Base-by-base conservation (phyloP, 1,284 basidiomycete species). In the Cutaneotrichosporon sp. region DNA sequence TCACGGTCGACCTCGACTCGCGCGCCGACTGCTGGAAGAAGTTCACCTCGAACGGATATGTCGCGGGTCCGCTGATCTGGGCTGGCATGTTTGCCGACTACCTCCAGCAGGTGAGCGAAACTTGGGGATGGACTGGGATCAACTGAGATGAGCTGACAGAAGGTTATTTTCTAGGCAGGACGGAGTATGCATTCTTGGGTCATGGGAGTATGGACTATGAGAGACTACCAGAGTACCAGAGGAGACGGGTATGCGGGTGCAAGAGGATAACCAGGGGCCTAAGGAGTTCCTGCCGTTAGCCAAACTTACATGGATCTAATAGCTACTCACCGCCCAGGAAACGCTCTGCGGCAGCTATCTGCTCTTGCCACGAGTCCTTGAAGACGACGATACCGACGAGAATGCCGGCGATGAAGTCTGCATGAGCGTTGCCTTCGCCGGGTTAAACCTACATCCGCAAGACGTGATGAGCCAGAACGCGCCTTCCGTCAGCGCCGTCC, bases 11-110 rank as follows among this genome's bases (percentile, higher is more conserved):
- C 63, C 89, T 93, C 57, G 80, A 96, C 60, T 77, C 74, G 55
- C 80, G 90, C 8, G 66, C 77, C n/a, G 92, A 91, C 70, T 97
- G 93, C 72, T 97, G 92, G 91, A 80, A 79, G 61, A 90, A 88
- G 27, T 99, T 99, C 63, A 81, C 83, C 20, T 85, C 85, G 9
- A 97, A 93, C 72, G 87, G 90, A 0, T 89, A 86, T 80, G 79
- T 90, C 27, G 43, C 52, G 2, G 94, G 94, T 0, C 86, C 88
- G 59, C 86, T 89, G 81, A 78, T 97, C 9, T 96, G 88, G 85
- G 80, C 83, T 65, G 94, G 94, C 3, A 79, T 90, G 16, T 68
- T 84, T 6, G 81, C 78, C 7, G 94, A 98, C 75, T 97, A 93
- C 48, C 54, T 72, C n/a, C 56, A 64, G 34, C 62, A 57, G 55